Evolutionary conservation across 495 filamentous ascomycete genomes (phyloP), one percentile per base, ranked within the genome.

Genomic region (Penicillium argentinense): DNA sequence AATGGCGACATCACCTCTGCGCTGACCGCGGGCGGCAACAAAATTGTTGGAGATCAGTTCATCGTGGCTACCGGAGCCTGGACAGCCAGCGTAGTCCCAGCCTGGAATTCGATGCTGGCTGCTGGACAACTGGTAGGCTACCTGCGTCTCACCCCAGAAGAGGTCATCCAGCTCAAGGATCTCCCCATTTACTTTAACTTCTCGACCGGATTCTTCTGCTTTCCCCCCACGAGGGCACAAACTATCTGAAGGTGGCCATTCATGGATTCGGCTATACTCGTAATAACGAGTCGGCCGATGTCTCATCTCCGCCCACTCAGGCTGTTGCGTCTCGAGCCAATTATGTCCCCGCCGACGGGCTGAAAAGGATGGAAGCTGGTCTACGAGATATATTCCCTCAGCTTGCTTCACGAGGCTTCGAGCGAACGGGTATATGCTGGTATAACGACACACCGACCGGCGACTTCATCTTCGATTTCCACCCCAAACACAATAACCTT

Each of bases 31-130:
- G 69, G 74, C 34, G 81, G 82, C 1, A 53, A 53, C 23, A 59
- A 54, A n/a, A 41, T 92, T 2, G 58, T 60, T 0, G 88, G 86
- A 0, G 81, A 86, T 14, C 72, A 89, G 3, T 82, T 84, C 17
- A 72, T 95, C 36, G 67, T 91, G n/a, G 88, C 90, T 0, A 79
- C 88, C 0, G 91, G 91, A 11, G 86, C 91, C 0, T 95, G 90
- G 91, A 86, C 85, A 3, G 75, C 78, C 2, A 68, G 73, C 2
- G 66, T 96, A 2, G 59, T 95, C 13, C 82, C 90, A 54, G 60
- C 91, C 0, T 66, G 79, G 25, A 87, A 87, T 2, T 72, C 85
- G 7, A 82, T 79, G 17, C 69, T 81, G 21, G 84, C 89, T 1
- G 87, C 85, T 0, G 90, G 83, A 1, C 91, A 96, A 54, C 73